Conservation (phyloP, 2,329 filamentous ascomycete species). For the Stachybotrys echinatus region DNA sequence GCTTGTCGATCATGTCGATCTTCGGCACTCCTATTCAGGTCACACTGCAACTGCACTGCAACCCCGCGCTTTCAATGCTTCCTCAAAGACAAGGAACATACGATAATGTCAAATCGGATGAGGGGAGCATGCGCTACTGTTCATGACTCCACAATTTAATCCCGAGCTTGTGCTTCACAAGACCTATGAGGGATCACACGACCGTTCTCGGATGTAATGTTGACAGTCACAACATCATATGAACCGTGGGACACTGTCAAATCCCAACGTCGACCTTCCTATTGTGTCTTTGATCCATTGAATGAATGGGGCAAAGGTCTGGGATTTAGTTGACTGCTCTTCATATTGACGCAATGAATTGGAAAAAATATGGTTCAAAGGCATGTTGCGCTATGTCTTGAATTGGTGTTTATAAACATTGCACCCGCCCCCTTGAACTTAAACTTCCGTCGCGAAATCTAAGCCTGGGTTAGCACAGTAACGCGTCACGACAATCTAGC, state of each 20-base stretch:
- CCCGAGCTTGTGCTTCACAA: background rate
- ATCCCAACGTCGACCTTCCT: background rate
- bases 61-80: slow-evolving; percentile 1
- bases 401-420: too few species aligned
- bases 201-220: background rate
- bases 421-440: too few species aligned
- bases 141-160: background rate
- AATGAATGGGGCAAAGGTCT: too few species aligned
- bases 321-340: too few species aligned
- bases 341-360: too few species aligned
- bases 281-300: too few species aligned
- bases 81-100: background rate
- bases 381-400: too few species aligned
- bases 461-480: too few species aligned
- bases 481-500: too few species aligned
- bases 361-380: too few species aligned
- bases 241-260: too few species aligned
- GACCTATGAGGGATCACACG: background rate
- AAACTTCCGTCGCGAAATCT: too few species aligned
- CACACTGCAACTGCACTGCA: background rate
- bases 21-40: background rate
- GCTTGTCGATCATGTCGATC: slow-evolving; percentile 1
- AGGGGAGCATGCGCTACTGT: background rate
- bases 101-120: background rate
- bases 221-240: background rate